A percentile compares a stretch with the other conserved stretches of the same genome.
Conservation (phyloP, 352 stramenopile species). For the Globisporangium lucens region DNA sequence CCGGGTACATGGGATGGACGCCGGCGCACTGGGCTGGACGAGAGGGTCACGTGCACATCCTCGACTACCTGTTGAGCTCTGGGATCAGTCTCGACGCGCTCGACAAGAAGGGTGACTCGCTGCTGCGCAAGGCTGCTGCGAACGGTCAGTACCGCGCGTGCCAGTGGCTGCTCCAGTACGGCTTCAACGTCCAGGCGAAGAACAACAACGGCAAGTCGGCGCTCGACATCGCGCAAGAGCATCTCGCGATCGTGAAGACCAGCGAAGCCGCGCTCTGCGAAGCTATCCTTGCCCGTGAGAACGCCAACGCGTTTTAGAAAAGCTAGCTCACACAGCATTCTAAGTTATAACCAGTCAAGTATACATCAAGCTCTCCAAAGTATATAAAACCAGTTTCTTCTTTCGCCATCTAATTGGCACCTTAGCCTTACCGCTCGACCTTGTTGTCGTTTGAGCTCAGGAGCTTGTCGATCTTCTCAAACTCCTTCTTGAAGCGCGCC, state of each 20-base stretch:
- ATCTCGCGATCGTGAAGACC: constrained; percentile 28
- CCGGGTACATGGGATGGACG: constrained; percentile 74
- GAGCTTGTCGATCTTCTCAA: constrained; percentile 87
- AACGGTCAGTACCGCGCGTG: constrained; percentile 63
- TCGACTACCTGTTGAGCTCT: constrained; percentile 47
- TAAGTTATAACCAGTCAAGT: constrained; percentile 2
- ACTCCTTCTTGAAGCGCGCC: constrained; percentile 69
- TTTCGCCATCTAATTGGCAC: not conserved
- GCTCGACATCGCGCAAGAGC: constrained; percentile 57
- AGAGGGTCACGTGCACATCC: constrained; percentile 56
- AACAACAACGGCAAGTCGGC: constrained; percentile 72
- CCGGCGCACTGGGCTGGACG: constrained; percentile 71
- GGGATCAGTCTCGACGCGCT: constrained; percentile 61
- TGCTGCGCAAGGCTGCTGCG: constrained; percentile 75
- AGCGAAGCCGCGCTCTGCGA: constrained; percentile 51
- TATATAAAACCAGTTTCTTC: not conserved
- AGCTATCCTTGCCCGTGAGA: constrained; percentile 40
- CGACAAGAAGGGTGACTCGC: constrained; percentile 62
- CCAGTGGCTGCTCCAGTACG: constrained; percentile 62
- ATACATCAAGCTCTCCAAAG: not conserved
- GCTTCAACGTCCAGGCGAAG: constrained; percentile 55
- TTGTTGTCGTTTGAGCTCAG: constrained; percentile 82
- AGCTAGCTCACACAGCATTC: not conserved
- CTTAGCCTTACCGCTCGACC: constrained; percentile 43
- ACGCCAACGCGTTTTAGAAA: constrained; percentile 34